Percentiles rank a stretch among this genome's conserved stretches.
Conservation (phyloP, 805 yeast genomes). For the Alloascoidea africana region DNA sequence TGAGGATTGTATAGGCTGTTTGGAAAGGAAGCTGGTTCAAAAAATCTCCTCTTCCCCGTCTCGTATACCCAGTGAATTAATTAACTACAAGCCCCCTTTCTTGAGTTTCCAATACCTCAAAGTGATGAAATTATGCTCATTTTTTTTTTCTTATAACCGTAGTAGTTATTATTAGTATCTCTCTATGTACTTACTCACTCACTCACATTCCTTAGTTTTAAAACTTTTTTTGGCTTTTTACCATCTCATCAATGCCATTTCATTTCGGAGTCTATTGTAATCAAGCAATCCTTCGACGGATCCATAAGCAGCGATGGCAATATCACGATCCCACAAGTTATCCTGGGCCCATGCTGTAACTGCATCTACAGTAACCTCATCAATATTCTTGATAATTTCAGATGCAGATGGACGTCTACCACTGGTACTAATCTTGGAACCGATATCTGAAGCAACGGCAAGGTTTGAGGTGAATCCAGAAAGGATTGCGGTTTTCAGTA, state of each 20-base stretch:
- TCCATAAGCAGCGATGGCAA: conserved; percentile 75
- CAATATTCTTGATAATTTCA: conserved; percentile 47
- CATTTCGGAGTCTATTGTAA: conserved; percentile 77
- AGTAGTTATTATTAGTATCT: no score
- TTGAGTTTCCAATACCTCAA: background rate
- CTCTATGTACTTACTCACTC: no score
- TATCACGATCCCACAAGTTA: conserved; percentile 72
- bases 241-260: conserved; percentile 84
- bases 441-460: conserved; percentile 41
- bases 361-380: conserved; percentile 42
- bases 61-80: background rate
- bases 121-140: background rate
- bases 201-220: background rate
- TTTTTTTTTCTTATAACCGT: background rate
- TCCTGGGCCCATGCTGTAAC: conserved; percentile 62
- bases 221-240: conserved; percentile 14
- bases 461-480: conserved; percentile 30
- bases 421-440: conserved; percentile 38
- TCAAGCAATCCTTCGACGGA: conserved; percentile 75
- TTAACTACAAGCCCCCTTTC: background rate
- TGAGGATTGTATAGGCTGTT: no score
- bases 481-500: conserved; percentile 50
- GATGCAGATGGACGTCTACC: conserved; percentile 49
- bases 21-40: no score
- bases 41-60: background rate